Evolutionary conservation across 345 rosid species (phyloP), one percentile per base, ranked within the genome.

Genomic region (Camelina hispida): DNA sequence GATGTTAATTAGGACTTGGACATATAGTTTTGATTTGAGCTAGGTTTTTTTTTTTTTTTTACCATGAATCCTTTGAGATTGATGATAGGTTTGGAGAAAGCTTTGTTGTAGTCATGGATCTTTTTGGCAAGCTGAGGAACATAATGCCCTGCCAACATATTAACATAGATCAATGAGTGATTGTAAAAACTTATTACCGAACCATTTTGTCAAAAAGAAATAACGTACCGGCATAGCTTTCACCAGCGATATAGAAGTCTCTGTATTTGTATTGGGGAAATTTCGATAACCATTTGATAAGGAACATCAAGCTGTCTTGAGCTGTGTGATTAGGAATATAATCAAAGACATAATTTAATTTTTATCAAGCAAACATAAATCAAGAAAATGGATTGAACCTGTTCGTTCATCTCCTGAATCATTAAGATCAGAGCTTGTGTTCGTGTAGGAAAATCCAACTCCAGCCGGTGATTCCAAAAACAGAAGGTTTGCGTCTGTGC

Each of bases 381-480:
- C 3, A 28, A 28, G 30, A 28, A 28, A 28, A 28, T 28, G 30
- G 30, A 28, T 3, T 4, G 10, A 55, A 91, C 98, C 94, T 78
- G 99, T 92, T 47, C 86, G 85, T 69, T 74, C 77, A 54, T 95
- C 99, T 4, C 97, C 99, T 0, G 88, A 79, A 61, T 86, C 82
- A 66, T 80, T 69, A 42, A 92, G 93, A 80, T 95, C 61, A 4
- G 91, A 84, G 79, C 84, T 91, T 55, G 90, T 89, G 66, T 95
- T 94, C 34, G 98, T 86, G 81, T 92, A 92, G 3, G 98, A 94
- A 84, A 87, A 94, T 75, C 98, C 98, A 47, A 94, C 98, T 5
- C 98, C 98, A 47, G 92, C 96, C 2, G 98, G 97, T 68, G 98
- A 88, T 74, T 95, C 97, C 69, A 95, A 80, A 82, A 95, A 95